Conservation (phyloP, 2,329 filamentous ascomycete species). For the Arthroderma sp. region DNA sequence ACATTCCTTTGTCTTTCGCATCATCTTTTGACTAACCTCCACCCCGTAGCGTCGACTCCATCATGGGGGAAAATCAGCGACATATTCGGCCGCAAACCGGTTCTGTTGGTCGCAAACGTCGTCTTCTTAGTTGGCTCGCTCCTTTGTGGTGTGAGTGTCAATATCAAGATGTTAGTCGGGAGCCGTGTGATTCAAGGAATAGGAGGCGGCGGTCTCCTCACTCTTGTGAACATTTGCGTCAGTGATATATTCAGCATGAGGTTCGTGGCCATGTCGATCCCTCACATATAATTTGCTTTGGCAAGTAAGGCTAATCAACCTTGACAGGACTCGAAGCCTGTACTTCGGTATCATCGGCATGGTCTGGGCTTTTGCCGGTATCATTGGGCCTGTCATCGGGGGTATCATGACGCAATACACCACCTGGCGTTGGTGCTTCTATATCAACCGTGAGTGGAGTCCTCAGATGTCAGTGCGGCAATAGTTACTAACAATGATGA, state of each 20-base stretch:
- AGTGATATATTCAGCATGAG: conserved; percentile 52
- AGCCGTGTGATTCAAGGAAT: conserved; percentile 52
- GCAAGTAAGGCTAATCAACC: conserved; percentile 40
- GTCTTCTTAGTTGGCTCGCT: conserved; percentile 52
- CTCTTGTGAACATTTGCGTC: conserved; percentile 53
- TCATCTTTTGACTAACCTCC: neutral
- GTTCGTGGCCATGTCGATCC: conserved; percentile 16
- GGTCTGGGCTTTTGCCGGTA: conserved; percentile 38
- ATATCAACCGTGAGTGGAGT: conserved; percentile 41
- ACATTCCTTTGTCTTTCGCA: conserved; percentile 9
- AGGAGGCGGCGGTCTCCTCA: conserved; percentile 51
- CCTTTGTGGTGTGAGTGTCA: conserved; percentile 46
- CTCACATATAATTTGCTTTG: neutral
- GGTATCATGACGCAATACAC: conserved; percentile 38
- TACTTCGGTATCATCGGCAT: conserved; percentile 33
- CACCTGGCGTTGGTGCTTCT: conserved; percentile 50
- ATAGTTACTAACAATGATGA: neutral
- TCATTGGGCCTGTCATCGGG: conserved; percentile 20
- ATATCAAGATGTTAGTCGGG: conserved; percentile 50
- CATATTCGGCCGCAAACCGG: conserved; percentile 54
- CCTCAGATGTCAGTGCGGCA: conserved; percentile 17
- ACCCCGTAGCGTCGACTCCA: conserved; percentile 30
- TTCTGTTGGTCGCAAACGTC: conserved; percentile 48
- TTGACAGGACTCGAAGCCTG: conserved; percentile 47
- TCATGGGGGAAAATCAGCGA: conserved; percentile 52